Conservation (phyloP, 169 alveolate species). For the Babesia sp. region DNA sequence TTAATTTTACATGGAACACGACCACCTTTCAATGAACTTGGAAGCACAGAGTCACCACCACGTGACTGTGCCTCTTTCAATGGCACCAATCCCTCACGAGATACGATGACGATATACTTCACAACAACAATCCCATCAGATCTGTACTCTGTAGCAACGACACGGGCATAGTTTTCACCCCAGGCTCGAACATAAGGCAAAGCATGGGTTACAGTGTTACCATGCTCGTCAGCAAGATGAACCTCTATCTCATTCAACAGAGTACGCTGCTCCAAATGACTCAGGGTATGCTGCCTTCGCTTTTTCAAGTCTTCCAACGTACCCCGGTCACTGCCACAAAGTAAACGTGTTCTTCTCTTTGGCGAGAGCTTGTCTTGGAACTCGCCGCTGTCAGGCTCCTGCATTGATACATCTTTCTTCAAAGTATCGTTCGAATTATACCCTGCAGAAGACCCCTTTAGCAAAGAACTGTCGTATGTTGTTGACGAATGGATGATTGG, state of each 20-base stretch:
- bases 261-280: conserved; percentile 9
- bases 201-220: conserved; percentile 41
- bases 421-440: background rate
- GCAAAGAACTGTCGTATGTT: background rate
- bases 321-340: background rate
- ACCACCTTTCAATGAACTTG: background rate
- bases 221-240: conserved; percentile 43
- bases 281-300: conserved; percentile 3
- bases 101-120: conserved; percentile 49
- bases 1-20: conserved; percentile 28
- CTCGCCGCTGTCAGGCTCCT: background rate
- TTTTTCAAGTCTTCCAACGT: background rate
- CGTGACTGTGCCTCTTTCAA: conserved; percentile 4
- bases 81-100: conserved; percentile 13
- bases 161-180: conserved; percentile 46
- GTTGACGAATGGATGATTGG: background rate
- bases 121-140: conserved; percentile 36
- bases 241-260: conserved; percentile 43
- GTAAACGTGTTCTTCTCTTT: background rate
- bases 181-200: conserved; percentile 55
- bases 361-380: background rate
- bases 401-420: background rate
- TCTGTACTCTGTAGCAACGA: conserved; percentile 26
- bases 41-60: conserved; percentile 1
- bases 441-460: background rate